A percentile compares a stretch with the other conserved stretches of the same genome.
Conservation (phyloP, 2,329 filamentous ascomycete species). For the Leptographium lundbergii region DNA sequence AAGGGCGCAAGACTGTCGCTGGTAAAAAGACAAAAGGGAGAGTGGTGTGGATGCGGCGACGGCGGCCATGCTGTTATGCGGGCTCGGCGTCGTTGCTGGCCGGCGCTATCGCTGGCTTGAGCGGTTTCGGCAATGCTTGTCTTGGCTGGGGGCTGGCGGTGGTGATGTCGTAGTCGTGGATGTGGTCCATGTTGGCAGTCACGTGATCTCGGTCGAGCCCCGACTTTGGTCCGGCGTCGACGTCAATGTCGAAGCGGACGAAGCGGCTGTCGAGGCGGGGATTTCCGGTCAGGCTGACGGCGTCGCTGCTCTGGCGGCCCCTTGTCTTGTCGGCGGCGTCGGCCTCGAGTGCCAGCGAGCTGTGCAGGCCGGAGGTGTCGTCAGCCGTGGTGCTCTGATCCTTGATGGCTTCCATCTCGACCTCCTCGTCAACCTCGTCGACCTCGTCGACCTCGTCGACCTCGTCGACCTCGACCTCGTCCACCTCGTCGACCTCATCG, state of each 20-base stretch:
- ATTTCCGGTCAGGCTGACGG: neutral
- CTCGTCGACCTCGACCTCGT: constrained; percentile 10
- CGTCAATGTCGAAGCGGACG: neutral
- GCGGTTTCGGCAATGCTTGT: too few species aligned
- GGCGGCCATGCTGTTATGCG: too few species aligned
- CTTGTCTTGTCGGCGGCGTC: neutral
- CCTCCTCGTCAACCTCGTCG: neutral
- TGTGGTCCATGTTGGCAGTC: too few species aligned
- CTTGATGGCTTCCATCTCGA: neutral
- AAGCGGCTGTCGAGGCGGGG: neutral
- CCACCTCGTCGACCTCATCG: constrained; percentile 15
- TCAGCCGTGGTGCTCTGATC: neutral
- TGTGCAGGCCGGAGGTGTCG: too few species aligned
- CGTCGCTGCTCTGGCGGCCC: neutral
- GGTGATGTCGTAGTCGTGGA: too few species aligned
- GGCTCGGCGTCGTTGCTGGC: too few species aligned
- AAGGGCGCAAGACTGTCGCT: neutral
- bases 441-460: neutral
- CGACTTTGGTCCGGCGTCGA: too few species aligned
- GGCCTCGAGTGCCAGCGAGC: too few species aligned
- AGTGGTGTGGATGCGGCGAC: too few species aligned
- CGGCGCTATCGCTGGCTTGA: too few species aligned
- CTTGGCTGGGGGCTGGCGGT: too few species aligned
- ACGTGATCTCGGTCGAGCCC: too few species aligned
- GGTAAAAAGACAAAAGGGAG: neutral